These are phyloP conservation scores for Pythium phragmiticola DNA, from an alignment of 352 stramenopile genomes.

Conservation along the genomic window DNA sequence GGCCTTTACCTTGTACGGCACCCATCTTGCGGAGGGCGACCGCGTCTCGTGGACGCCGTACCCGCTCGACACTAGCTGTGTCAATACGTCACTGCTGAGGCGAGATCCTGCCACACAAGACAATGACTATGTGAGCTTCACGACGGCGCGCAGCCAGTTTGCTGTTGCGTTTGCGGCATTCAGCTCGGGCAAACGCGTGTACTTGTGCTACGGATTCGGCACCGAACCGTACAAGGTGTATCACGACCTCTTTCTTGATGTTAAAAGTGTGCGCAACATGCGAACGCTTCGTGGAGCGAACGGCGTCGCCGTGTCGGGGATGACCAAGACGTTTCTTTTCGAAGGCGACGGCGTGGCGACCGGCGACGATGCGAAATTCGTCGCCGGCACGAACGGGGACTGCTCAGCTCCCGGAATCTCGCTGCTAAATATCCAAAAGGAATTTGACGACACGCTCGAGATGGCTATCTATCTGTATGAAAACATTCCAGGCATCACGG, in stretches of 20 bases:
- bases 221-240: constrained; percentile 58
- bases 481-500: constrained; percentile 37
- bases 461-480: constrained; percentile 78
- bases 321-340: constrained; percentile 64
- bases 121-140: constrained; percentile 51
- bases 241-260: constrained; percentile 40
- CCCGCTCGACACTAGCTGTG: constrained; percentile 26
- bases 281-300: constrained; percentile 42
- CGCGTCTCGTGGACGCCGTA: constrained; percentile 53
- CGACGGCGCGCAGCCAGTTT: constrained; percentile 31
- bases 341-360: constrained; percentile 55
- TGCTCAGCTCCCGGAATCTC: constrained; percentile 42
- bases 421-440: constrained; percentile 55
- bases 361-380: constrained; percentile 67
- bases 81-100: constrained; percentile 38
- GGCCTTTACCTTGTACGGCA: constrained; percentile 45
- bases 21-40: constrained; percentile 42
- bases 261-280: constrained; percentile 63
- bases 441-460: constrained; percentile 59
- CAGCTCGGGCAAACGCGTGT: constrained; percentile 53
- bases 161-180: constrained; percentile 39
- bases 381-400: constrained; percentile 28
- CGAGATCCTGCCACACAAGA: constrained; percentile 31
- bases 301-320: constrained; percentile 38
- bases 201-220: constrained; percentile 66